Percentiles rank a stretch among this genome's conserved stretches.
Conservation (phyloP, 2,329 filamentous ascomycete genomes). For the Ceratocystis destructans region DNA sequence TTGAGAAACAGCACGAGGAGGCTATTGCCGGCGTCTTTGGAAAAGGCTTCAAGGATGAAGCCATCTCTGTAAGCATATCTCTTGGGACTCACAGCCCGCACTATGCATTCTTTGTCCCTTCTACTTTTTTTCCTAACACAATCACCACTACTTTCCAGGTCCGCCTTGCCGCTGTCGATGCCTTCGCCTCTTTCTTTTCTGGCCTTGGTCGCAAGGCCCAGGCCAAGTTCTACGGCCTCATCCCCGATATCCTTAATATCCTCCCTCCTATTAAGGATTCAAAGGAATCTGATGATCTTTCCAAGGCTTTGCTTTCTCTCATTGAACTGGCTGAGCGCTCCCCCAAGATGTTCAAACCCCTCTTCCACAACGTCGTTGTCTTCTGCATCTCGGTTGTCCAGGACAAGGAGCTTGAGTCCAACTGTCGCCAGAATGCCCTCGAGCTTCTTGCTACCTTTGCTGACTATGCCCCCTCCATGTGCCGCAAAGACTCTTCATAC, state of each 20-base stretch:
- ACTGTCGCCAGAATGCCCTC: conserved; percentile 83
- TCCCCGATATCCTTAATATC: conserved; percentile 87
- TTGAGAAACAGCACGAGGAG: conserved; percentile 88
- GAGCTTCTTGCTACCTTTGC: conserved; percentile 98
- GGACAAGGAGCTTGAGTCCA: conserved; percentile 85
- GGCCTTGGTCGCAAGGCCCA: conserved; percentile 80
- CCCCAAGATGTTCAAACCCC: conserved; percentile 89
- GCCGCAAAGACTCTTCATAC: conserved; percentile 84
- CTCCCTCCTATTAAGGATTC: conserved; percentile 87
- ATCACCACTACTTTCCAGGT: conserved; percentile 41
- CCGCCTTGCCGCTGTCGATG: conserved; percentile 86
- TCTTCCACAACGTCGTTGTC: conserved; percentile 86
- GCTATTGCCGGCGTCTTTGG: conserved; percentile 80
- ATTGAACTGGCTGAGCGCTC: conserved; percentile 92
- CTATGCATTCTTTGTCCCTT: background rate
- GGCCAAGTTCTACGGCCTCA: conserved; percentile 70
- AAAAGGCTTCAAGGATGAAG: conserved; percentile 80
- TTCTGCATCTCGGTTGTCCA: conserved; percentile 90
- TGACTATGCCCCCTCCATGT: conserved; percentile 86
- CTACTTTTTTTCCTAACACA: background rate
- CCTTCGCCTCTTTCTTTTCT: conserved; percentile 91
- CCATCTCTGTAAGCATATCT: conserved; percentile 50
- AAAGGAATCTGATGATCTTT: conserved; percentile 79
- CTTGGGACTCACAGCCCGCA: background rate
- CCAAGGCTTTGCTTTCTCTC: conserved; percentile 74